These are phyloP conservation scores for Microcyclospora tardicrescens DNA, from an alignment of 2,329 filamentous ascomycete genomes.

Conservation along the genomic window DNA sequence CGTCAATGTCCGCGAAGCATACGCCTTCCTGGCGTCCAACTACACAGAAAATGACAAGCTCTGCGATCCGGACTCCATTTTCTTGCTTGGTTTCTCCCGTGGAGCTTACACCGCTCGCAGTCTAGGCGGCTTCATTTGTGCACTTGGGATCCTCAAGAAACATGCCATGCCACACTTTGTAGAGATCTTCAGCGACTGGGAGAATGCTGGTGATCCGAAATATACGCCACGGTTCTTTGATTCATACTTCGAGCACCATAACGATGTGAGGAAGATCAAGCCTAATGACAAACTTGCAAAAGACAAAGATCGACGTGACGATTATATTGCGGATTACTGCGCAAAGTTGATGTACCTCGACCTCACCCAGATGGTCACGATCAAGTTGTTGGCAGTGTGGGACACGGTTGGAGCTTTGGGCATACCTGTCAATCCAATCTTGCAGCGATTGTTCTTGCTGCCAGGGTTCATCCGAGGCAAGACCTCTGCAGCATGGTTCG, in stretches of 20 bases:
- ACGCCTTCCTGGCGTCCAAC: constrained; percentile 50
- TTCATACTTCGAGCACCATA: constrained; percentile 12
- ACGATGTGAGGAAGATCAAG: constrained; percentile 8
- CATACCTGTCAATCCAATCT: constrained; percentile 22
- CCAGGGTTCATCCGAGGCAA: constrained; percentile 15
- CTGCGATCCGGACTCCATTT: constrained; percentile 29
- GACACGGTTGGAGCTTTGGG: constrained; percentile 35
- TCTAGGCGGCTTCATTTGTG: constrained; percentile 32
- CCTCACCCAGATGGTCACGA: constrained; percentile 18
- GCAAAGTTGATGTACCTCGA: constrained; percentile 10
- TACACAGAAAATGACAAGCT: constrained; percentile 28
- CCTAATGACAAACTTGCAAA: constrained; percentile 5
- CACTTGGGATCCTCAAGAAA: constrained; percentile 29
- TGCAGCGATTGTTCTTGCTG: constrained; percentile 16
- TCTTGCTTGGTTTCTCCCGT: constrained; percentile 33
- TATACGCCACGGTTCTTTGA: constrained; percentile 20
- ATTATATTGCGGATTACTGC: constrained; percentile 17
- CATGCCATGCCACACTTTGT: constrained; percentile 22
- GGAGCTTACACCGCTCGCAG: constrained; percentile 34
- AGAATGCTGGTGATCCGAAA: constrained; percentile 16
- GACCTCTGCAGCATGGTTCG: constrained; percentile 21
- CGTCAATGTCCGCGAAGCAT: constrained; percentile 46
- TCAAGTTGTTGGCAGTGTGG: constrained; percentile 36
- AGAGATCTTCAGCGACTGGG: constrained; percentile 23
- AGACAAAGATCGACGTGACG: constrained; percentile 9